Percentiles rank a stretch among this genome's conserved stretches.
Evolutionary conservation across 2,329 filamentous ascomycete species (phyloP).

Genomic region (Scytalidium lignicola): DNA sequence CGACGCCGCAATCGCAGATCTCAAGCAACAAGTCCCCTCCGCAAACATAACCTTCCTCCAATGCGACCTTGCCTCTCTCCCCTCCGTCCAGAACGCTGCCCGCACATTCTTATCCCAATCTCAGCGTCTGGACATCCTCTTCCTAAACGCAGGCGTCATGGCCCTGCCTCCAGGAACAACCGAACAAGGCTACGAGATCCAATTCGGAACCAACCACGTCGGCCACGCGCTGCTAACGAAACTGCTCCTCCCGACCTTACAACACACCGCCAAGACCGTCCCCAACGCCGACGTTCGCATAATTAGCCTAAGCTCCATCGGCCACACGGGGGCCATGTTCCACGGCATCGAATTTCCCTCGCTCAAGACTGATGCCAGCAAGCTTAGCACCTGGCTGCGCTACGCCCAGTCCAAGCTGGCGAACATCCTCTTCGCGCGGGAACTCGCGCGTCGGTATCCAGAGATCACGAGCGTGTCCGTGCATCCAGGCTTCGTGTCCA

Average conservation of each 20-base stretch:
- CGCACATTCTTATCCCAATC: constrained; percentile 29
- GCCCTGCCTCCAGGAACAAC: constrained; percentile 32
- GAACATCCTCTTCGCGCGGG: constrained; percentile 37
- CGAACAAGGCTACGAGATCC: constrained; percentile 42
- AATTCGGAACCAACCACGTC: constrained; percentile 45
- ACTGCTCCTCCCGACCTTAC: constrained; percentile 30
- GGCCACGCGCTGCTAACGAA: constrained; percentile 42
- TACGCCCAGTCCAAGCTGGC: constrained; percentile 45
- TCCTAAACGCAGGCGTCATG: constrained; percentile 43
- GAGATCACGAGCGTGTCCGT: constrained; percentile 31
- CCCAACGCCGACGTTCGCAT: constrained; percentile 16
- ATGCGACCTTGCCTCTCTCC: constrained; percentile 40
- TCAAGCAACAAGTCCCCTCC: constrained; percentile 22
- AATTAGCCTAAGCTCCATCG: constrained; percentile 11
- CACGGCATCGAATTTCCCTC: constrained; percentile 26
- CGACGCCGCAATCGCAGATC: constrained; percentile 34
- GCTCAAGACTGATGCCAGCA: constrained; percentile 20
- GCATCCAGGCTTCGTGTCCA: constrained; percentile 37
- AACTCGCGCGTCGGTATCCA: constrained; percentile 34
- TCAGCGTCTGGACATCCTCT: constrained; percentile 37
- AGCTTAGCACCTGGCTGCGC: constrained; percentile 27
- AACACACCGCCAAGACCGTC: constrained; percentile 16
- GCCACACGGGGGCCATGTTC: constrained; percentile 4
- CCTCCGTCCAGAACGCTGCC: constrained; percentile 37
- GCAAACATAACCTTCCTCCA: constrained; percentile 31